These are phyloP conservation scores for Brassica carinata DNA, from an alignment of 345 rosid genomes.

Conservation along the genomic window DNA sequence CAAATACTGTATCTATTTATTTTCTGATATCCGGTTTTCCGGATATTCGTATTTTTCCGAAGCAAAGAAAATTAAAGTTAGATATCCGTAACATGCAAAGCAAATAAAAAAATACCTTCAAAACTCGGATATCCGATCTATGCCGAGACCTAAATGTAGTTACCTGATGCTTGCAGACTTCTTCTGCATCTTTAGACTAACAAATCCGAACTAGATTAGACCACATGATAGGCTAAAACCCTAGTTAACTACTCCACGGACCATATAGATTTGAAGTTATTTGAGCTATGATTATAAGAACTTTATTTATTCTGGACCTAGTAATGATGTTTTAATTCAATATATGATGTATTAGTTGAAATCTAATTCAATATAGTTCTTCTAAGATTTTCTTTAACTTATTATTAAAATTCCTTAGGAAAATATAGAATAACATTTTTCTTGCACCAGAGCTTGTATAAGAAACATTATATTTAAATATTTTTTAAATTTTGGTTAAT, in stretches of 20 bases:
- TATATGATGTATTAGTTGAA: constrained; percentile 13
- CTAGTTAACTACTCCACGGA: constrained; percentile 7
- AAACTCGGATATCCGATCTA: too few species aligned
- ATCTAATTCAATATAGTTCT: not conserved
- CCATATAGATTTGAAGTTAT: not conserved
- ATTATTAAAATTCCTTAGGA: not conserved
- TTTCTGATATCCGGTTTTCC: too few species aligned
- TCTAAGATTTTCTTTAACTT: not conserved
- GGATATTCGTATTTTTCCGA: too few species aligned
- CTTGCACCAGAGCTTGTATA: not conserved
- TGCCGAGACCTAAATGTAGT: too few species aligned
- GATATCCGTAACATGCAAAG: too few species aligned
- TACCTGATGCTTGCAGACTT: constrained; percentile 21
- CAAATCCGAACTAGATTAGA: constrained; percentile 30
- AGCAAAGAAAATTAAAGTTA: too few species aligned
- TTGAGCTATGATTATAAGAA: not conserved
- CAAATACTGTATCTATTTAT: too few species aligned
- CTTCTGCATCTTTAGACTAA: constrained; percentile 24
- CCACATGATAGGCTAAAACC: constrained; percentile 21
- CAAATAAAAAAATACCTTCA: too few species aligned
- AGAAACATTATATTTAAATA: not conserved
- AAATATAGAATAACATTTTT: not conserved
- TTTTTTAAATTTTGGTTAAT: not conserved
- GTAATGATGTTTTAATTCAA: too few species aligned
- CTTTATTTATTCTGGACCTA: not conserved